Evolutionary conservation across 441 rosid species (phyloP).

Genomic region (Hura crepitans): DNA sequence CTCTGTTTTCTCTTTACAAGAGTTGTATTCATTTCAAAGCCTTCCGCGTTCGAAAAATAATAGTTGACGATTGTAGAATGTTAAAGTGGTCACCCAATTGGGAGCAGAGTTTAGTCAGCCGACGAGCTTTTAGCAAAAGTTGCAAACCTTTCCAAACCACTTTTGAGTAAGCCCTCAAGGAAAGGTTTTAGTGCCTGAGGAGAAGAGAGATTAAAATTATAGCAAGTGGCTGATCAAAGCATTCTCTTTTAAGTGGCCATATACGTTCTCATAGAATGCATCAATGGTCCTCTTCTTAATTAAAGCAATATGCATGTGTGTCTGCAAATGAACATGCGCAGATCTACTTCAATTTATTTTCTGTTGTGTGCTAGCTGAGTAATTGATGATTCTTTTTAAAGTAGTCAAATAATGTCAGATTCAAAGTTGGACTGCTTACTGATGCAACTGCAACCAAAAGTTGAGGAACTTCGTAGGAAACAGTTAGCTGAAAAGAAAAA

Average conservation of each 20-base stretch:
- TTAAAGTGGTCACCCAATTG: not conserved
- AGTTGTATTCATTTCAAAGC: not conserved
- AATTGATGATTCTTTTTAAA: not conserved
- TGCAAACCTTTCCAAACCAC: slow-evolving; percentile 69
- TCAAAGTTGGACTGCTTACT: slow-evolving; percentile 37
- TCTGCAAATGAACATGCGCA: not conserved
- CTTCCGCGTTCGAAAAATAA: slow-evolving; percentile 5
- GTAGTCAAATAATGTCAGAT: slow-evolving; percentile 1
- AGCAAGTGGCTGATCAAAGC: not conserved
- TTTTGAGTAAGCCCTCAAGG: slow-evolving; percentile 56
- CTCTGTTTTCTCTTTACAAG: not conserved
- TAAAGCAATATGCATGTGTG: not conserved
- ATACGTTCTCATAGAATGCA: not conserved
- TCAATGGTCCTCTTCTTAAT: not conserved
- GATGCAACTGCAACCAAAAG: slow-evolving; percentile 72
- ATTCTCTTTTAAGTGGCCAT: not conserved
- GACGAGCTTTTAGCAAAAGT: slow-evolving; percentile 43
- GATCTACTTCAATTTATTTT: not conserved
- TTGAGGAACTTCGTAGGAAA: slow-evolving; percentile 87
- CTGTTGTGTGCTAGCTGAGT: not conserved
- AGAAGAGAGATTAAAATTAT: not conserved
- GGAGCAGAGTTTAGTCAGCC: slow-evolving; percentile 21
- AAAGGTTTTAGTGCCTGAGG: slow-evolving; percentile 75
- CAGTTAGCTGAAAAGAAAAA: slow-evolving; percentile 60
- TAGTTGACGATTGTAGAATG: not conserved